Evolutionary conservation across 1,284 basidiomycete species (phyloP).

Genomic region (Tilletiaria anomala): DNA sequence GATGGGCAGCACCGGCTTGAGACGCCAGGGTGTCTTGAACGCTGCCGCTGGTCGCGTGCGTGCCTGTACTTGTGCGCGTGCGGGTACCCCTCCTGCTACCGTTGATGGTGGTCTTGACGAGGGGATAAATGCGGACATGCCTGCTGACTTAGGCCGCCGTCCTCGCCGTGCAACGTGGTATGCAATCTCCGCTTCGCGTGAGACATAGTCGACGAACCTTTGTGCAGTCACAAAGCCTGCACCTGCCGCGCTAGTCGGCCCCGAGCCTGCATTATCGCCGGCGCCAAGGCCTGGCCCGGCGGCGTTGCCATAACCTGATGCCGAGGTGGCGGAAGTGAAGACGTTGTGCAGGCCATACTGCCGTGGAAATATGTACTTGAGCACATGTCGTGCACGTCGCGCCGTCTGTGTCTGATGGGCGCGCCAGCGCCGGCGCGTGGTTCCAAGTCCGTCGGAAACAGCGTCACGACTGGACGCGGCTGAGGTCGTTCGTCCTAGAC

Average conservation of each 20-base stretch:
- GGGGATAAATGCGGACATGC: neutral
- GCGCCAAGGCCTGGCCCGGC: too few species aligned
- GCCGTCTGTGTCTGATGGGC: conserved; percentile 13
- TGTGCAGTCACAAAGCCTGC: conserved; percentile 22
- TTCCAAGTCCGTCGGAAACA: conserved; percentile 8
- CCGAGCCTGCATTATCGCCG: too few species aligned
- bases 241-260: too few species aligned
- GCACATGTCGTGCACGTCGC: conserved; percentile 48
- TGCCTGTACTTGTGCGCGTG: neutral
- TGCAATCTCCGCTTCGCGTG: conserved; percentile 60
- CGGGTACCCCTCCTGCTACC: too few species aligned
- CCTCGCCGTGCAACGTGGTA: too few species aligned
- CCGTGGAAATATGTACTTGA: conserved; percentile 68
- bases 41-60: too few species aligned
- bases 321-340: conserved; percentile 43
- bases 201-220: conserved; percentile 47
- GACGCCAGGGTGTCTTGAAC: too few species aligned
- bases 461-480: conserved; percentile 14
- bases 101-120: neutral
- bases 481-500: conserved; percentile 16
- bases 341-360: conserved; percentile 57
- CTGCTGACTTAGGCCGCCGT: neutral
- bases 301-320: too few species aligned
- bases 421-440: too few species aligned
- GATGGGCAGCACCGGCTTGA: conserved; percentile 1